phyloP scores from a whole-genome alignment of 1,284 basidiomycete species.

The Tylopilus sp. region DNA sequence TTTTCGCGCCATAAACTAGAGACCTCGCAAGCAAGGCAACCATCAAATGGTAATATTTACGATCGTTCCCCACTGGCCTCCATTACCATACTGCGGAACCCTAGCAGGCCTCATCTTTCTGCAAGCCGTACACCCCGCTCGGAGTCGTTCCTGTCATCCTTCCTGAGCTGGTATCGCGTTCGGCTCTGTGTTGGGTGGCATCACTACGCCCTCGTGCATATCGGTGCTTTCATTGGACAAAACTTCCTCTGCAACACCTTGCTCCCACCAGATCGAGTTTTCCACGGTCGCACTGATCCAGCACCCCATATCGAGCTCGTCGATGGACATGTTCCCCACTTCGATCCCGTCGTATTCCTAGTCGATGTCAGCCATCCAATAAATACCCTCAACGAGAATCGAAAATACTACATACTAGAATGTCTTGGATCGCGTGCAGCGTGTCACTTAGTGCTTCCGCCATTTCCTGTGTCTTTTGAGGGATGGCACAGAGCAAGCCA shows the following conservation, averaged over 20 bases:
- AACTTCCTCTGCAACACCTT: not conserved
- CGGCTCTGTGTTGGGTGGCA: not conserved
- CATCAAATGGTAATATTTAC: too few species aligned
- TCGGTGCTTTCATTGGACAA: not conserved
- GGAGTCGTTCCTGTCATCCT: not conserved
- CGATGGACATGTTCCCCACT: not conserved
- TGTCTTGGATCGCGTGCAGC: conserved; percentile 2
- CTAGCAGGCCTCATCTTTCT: too few species aligned
- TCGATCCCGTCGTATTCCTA: conserved; percentile 9
- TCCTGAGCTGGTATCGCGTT: not conserved
- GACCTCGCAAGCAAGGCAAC: too few species aligned
- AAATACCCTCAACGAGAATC: not conserved
- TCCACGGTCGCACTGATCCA: conserved; percentile 12
- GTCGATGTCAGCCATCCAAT: not conserved
- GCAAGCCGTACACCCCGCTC: too few species aligned
- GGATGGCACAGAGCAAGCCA: conserved; percentile 9
- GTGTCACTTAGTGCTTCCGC: conserved; percentile 2
- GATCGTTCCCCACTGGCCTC: too few species aligned
- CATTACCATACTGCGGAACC: too few species aligned
- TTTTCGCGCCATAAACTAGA: too few species aligned
- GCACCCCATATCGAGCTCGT: conserved; percentile 22
- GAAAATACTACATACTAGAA: conserved; percentile 12
- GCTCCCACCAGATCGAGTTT: not conserved
- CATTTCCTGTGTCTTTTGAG: conserved; percentile 12
- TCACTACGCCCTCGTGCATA: not conserved